Evolutionary conservation across 345 rosid species (phyloP).

Genomic region (Melastoma malabathricum): DNA sequence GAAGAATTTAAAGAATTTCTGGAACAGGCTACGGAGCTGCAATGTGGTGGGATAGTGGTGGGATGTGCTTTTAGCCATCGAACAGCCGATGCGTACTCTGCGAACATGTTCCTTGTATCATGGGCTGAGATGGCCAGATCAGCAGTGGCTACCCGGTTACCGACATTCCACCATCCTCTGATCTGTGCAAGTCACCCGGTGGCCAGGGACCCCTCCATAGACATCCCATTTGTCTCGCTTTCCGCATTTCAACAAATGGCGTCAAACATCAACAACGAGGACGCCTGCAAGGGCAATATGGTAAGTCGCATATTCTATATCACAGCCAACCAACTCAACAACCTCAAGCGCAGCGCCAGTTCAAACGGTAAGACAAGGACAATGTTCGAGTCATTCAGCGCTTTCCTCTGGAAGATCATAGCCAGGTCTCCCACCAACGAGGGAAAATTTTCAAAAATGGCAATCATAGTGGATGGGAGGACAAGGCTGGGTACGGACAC

Average conservation of each 20-base stretch:
- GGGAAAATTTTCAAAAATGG: constrained; percentile 21
- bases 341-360: constrained; percentile 34
- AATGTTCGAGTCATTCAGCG: constrained; percentile 52
- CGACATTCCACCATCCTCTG: constrained; percentile 45
- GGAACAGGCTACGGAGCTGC: constrained; percentile 41
- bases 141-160: constrained; percentile 22
- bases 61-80: constrained; percentile 71
- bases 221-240: constrained; percentile 34
- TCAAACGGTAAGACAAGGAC: constrained; percentile 21
- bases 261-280: background rate
- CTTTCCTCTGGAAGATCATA: constrained; percentile 56
- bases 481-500: constrained; percentile 10
- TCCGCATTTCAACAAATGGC: constrained; percentile 4
- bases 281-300: constrained; percentile 10
- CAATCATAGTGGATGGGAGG: constrained; percentile 61
- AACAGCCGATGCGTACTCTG: constrained; percentile 56
- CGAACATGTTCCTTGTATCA: constrained; percentile 56
- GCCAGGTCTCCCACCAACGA: constrained; percentile 17
- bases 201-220: constrained; percentile 19
- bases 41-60: constrained; percentile 56
- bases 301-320: constrained; percentile 49
- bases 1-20: background rate
- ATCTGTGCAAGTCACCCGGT: constrained; percentile 38
- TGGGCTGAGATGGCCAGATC: constrained; percentile 56
- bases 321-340: constrained; percentile 15